Conservation (phyloP, 108 stramenopile genomes). For the Fistulifera pelliculosa region DNA sequence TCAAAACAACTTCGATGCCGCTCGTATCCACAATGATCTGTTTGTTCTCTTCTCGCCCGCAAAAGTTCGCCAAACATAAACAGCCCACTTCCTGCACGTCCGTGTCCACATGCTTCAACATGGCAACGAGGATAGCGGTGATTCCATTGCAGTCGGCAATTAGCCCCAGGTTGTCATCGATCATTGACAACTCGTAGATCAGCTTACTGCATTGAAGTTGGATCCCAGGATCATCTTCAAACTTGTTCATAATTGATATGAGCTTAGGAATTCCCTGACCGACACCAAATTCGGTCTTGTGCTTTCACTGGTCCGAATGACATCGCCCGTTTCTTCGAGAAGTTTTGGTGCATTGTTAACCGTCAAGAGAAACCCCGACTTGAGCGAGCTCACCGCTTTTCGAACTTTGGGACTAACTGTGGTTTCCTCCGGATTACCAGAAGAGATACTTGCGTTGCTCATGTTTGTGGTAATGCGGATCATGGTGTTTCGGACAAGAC, state of each 20-base stretch:
- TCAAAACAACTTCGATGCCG: conserved; percentile 3
- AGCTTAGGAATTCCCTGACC: not conserved
- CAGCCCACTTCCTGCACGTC: not conserved
- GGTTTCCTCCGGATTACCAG: too few relatives aligned
- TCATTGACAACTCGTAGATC: not conserved
- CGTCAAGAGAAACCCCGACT: conserved; percentile 3
- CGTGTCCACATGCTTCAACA: conserved; percentile 3
- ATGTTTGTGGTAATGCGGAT: too few relatives aligned
- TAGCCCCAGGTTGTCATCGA: not conserved
- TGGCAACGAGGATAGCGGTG: conserved; percentile 1
- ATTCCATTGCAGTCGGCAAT: not conserved
- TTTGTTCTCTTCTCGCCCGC: not conserved
- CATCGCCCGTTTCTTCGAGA: not conserved
- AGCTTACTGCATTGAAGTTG: not conserved
- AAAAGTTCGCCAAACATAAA: conserved; percentile 1
- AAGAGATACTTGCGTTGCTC: too few relatives aligned
- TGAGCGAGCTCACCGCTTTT: conserved; percentile 2
- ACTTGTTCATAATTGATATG: conserved; percentile 2
- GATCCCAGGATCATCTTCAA: not conserved
- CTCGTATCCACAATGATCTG: not conserved
- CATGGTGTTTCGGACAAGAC: too few relatives aligned
- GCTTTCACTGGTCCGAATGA: not conserved
- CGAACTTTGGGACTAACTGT: conserved; percentile 1
- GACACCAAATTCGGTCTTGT: not conserved
- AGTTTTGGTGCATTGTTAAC: conserved; percentile 1